Base-by-base conservation (phyloP, 305 asterid species). In the Plantago coronopus region DNA sequence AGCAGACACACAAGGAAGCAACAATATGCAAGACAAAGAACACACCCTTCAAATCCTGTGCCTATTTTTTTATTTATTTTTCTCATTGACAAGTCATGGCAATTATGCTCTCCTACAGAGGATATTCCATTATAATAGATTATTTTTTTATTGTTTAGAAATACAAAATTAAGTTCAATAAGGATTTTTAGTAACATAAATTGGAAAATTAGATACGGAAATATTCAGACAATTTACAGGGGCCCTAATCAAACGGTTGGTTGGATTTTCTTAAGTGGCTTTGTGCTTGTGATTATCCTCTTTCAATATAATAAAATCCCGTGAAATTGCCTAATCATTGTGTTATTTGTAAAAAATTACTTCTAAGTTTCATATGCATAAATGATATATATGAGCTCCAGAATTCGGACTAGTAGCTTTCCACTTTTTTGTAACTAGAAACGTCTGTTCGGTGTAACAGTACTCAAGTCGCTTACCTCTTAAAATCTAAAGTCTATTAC, bases 231-330 rank as follows among this genome's bases (percentile, higher is more conserved):
- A 34, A 7, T 34, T 50, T 51, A 38, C 48, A 10, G 80, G 79
- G 70, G 69, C 78, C 78, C 66, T 56, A 80, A 79, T 76, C 87
- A 81, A 81, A 64, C 75, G 81, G 85, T 70, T 68, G 56, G 69
- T 75, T 81, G 88, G 79, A 54, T 80, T 79, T 79, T 79, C 67
- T 27, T 43, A 58, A 65, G 49, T 57, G 59, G 31, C 64, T 69
- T 75, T 73, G 60, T 72, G 64, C 69, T 64, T 61, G 72, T 38
- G 61, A 51, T 18, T 13, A 57, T 61, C 54, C 70, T 43, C 64
- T 21, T 42, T 56, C 45, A 61, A 53, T 51, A 34, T 27, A 20
- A 16, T n/a, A 54, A 13, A 7, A 23, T 40, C 7, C n/a, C 16
- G 13, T 42, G 23, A 17, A 29, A 46, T 17, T 23, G 18, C 11